These are phyloP conservation scores for Zizania palustris DNA, from an alignment of 202 grass and related monocot species.

Conservation along the genomic window DNA sequence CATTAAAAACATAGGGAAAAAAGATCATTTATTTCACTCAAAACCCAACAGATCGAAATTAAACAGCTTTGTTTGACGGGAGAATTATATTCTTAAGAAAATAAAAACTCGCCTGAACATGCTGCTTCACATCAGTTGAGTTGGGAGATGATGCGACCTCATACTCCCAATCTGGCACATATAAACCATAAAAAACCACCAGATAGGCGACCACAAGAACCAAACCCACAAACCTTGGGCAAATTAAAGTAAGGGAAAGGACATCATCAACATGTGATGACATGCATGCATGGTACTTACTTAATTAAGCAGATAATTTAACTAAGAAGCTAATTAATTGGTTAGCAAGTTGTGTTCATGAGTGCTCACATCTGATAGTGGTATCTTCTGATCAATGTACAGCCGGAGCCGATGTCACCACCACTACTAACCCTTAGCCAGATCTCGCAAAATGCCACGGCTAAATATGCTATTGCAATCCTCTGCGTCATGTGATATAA, in stretches of 20 bases:
- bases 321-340: not conserved
- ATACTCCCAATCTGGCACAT: constrained; percentile 73
- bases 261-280: constrained; percentile 5
- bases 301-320: not conserved
- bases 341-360: not conserved
- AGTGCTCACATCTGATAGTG: constrained; percentile 62
- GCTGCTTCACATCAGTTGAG: constrained; percentile 7
- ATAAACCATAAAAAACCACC: constrained; percentile 53
- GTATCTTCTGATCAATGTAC: constrained; percentile 55
- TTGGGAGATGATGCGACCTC: not conserved
- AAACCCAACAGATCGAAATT: not conserved
- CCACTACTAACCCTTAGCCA: constrained; percentile 52
- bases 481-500: constrained; percentile 46
- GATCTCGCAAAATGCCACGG: constrained; percentile 74
- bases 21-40: not conserved
- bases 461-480: constrained; percentile 70
- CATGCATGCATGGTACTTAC: not conserved
- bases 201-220: constrained; percentile 53
- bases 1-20: not conserved
- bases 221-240: constrained; percentile 61
- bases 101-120: constrained; percentile 31
- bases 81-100: not conserved
- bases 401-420: constrained; percentile 36
- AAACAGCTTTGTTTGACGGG: not conserved
- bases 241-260: constrained; percentile 17